Base-by-base conservation (phyloP, 352 stramenopile genomes). In the Phytophthora kernoviae region DNA sequence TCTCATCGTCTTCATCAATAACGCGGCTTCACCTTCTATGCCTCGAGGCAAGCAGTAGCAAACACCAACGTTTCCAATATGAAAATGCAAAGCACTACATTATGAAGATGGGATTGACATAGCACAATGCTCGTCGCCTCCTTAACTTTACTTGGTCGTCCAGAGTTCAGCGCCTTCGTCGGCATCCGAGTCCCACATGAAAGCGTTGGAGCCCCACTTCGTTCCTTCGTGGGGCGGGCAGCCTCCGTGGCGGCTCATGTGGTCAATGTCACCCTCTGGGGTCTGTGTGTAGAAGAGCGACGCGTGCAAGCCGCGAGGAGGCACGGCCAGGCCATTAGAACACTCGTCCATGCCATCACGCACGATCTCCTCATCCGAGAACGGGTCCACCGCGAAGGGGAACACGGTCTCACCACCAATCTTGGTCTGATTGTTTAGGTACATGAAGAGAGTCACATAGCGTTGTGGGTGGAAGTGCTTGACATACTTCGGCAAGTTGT, bases 401-500 rank as follows among this genome's bases (percentile, higher is more conserved):
- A 99, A 99, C 10, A 99, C 91, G 0, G 96, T 99, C 70, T 99
- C 91, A 21, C 97, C 96, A 9, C 97, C 97, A 8, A 91, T 46
- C 59, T 97, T 93, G 47, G 87, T 88, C 37, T 99, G 88, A 66
- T 98, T 95, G 70, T 88, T 98, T 21, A 99, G 77, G 75, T 99
- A 99, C 65, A 98, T 83, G 68, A 99, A 98, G 6, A 99, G 77
- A 39, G 96, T 99, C 11, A 94, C 94, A 72, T 96, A 98, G 10
- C 97, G 86, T 81, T 99, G 98, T 18, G 83, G 85, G 34, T 93
- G 75, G 59, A 90, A 91, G 62, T 93, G 80, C 48, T 86, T 84
- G 27, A 86, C 77, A 55, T 84, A 87, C 59, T 73, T 73, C 4
- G 84, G 84, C 49, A 91, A 39, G 30, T 64, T 77, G 67, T 93